Base-by-base conservation (phyloP, 306 rosid species). In the Crotalaria pallida region DNA sequence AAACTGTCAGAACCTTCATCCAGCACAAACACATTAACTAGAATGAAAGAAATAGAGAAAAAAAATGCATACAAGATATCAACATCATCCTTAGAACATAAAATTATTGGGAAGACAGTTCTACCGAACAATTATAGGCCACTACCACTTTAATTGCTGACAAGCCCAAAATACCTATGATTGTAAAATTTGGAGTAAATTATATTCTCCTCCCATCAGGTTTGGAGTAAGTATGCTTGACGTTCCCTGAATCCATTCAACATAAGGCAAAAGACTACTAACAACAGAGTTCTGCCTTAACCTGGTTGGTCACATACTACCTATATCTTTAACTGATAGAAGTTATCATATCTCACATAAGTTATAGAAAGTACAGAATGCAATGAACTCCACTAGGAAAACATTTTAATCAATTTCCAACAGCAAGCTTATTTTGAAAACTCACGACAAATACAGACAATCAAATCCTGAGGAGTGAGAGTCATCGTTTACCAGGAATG, bases 401-500 rank as follows among this genome's bases (percentile, higher is more conserved):
- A 58, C 15, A 17, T 29, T 55, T 71, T 57, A 43, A 81, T 65
- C 12, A 79, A 79, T 33, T 63, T 41, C 71, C 22, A 27, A 41
- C 26, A 24, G 62, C 44, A 73, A 21, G 58, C 62, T 41, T 58
- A 50, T 62, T 67, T 62, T 49, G 19, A 6, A 34, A 44, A 62
- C 67, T 62, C 44, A 13, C 13, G 29, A 38, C 6, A 34, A 26
- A 49, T 19, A 53, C 33, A 53, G 36, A 67, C 19, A 27, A 27
- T 55, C 57, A 24, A 5, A 60, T 50, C 57, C 51, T 29, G 44
- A 76, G 36, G 9, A 56, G 56, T 10, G 67, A 65, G 47, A 41
- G 78, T 26, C 31, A 69, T 33, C 58, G 10, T 26, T 69, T 87
- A 95, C 97, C 97, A 95, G 77, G 87, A 91, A 89, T n/a, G 89